Evolutionary conservation across 2,329 filamentous ascomycete genomes (phyloP).

Genomic region (Anthostomella pinea): DNA sequence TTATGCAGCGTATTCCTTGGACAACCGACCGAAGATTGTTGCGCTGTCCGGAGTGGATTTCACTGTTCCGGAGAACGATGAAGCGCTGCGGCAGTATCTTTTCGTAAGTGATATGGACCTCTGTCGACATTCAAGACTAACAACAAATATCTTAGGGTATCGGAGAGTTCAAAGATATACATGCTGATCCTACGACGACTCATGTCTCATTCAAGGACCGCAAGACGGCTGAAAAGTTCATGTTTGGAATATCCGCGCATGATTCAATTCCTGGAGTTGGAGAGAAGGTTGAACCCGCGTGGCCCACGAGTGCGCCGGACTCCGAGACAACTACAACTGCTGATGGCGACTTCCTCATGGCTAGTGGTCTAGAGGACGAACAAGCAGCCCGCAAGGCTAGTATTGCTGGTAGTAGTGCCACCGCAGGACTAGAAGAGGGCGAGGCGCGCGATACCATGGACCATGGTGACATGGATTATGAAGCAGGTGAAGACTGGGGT

Average conservation of each 20-base stretch:
- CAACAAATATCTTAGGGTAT: constrained; percentile 51
- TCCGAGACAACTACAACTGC: constrained; percentile 10
- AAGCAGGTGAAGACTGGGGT: constrained; percentile 28
- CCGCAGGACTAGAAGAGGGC: constrained; percentile 25
- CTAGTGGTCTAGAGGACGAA: constrained; percentile 22
- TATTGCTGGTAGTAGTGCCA: constrained; percentile 13
- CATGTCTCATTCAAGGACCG: constrained; percentile 64
- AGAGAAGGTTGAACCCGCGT: constrained; percentile 62
- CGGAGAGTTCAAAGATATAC: constrained; percentile 60
- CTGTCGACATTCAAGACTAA: too few relatives aligned
- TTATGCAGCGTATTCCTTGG: constrained; percentile 65
- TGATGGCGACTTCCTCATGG: constrained; percentile 20
- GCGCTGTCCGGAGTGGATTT: constrained; percentile 63
- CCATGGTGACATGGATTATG: constrained; percentile 34
- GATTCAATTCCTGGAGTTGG: constrained; percentile 59
- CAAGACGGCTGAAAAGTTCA: constrained; percentile 69
- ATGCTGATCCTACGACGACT: constrained; percentile 45
- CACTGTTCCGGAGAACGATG: constrained; percentile 60
- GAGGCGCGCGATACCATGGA: constrained; percentile 25
- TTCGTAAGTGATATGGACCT: constrained; percentile 55
- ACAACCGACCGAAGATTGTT: constrained; percentile 71
- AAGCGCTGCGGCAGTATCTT: constrained; percentile 68
- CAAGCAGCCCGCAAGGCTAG: constrained; percentile 18
- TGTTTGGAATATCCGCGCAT: constrained; percentile 48
- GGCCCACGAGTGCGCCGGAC: constrained; percentile 44